These are phyloP conservation scores for Camelina laxa DNA, from an alignment of 345 rosid species.

Conservation along the genomic window DNA sequence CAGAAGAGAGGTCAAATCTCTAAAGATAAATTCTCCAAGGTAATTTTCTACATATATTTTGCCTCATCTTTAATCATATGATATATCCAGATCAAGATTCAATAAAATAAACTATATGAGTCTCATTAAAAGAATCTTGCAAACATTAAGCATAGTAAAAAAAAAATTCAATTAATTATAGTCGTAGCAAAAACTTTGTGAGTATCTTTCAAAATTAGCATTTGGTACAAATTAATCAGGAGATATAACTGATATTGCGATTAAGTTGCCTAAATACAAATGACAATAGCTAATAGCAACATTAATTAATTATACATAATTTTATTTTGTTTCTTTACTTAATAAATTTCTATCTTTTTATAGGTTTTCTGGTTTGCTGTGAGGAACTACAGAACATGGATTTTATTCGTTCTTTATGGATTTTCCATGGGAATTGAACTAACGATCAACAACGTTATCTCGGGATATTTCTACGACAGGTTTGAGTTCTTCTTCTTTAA, in stretches of 20 bases:
- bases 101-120: not conserved
- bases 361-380: constrained; percentile 68
- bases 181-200: not conserved
- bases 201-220: not conserved
- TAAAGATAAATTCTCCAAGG: constrained; percentile 82
- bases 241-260: not conserved
- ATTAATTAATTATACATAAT: not conserved
- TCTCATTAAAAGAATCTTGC: not conserved
- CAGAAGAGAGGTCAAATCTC: constrained; percentile 71
- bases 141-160: not conserved
- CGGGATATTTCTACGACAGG: constrained; percentile 71
- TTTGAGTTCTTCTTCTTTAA: constrained; percentile 45
- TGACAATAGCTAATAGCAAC: not conserved
- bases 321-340: not conserved
- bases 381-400: constrained; percentile 77
- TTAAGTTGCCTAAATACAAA: not conserved
- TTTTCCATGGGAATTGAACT: constrained; percentile 78
- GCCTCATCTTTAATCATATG: not conserved
- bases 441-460: constrained; percentile 65
- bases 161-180: not conserved
- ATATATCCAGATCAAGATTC: not conserved
- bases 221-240: not conserved
- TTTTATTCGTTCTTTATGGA: constrained; percentile 69
- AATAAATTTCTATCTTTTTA: not conserved
- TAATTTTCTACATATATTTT: not conserved